Conservation (phyloP, 352 stramenopile species). For the Sclerospora graminicola region DNA sequence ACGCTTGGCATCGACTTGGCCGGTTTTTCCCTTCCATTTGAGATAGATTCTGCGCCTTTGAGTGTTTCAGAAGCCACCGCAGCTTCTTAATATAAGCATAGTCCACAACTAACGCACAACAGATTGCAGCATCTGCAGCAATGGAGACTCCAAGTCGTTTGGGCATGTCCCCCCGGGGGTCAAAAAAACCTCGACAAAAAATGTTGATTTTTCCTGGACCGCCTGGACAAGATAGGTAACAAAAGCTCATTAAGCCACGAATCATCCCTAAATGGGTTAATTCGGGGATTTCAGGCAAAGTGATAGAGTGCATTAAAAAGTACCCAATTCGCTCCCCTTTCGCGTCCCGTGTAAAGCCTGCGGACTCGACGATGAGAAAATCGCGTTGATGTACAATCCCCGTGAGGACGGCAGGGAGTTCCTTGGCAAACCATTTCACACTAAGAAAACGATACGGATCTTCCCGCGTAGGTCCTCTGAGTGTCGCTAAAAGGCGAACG, state of each 20-base stretch:
- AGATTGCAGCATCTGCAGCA: too few relatives aligned
- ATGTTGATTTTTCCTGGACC: constrained; percentile 21
- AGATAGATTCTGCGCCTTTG: background rate
- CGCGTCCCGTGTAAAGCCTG: too few relatives aligned
- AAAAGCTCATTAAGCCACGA: constrained; percentile 28
- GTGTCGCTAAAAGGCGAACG: constrained; percentile 22
- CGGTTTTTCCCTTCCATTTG: background rate
- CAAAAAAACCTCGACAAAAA: too few relatives aligned
- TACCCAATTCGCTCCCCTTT: too few relatives aligned
- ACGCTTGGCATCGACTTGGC: constrained; percentile 18
- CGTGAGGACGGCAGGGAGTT: constrained; percentile 18
- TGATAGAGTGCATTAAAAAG: too few relatives aligned
- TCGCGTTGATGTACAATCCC: constrained; percentile 29
- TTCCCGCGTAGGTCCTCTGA: constrained; percentile 18
- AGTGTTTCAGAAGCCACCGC: constrained; percentile 23
- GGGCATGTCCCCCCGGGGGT: too few relatives aligned
- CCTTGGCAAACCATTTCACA: constrained; percentile 42
- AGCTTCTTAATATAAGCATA: constrained; percentile 42
- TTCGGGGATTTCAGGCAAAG: constrained; percentile 14
- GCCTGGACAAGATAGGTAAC: constrained; percentile 24
- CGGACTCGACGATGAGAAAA: constrained; percentile 28
- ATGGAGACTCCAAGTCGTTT: too few relatives aligned
- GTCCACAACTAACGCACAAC: too few relatives aligned
- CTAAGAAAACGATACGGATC: constrained; percentile 38
- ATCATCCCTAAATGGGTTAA: constrained; percentile 23